Evolutionary conservation across 129 eudicot species (phyloP).

Genomic region (Saussurea involucrata): DNA sequence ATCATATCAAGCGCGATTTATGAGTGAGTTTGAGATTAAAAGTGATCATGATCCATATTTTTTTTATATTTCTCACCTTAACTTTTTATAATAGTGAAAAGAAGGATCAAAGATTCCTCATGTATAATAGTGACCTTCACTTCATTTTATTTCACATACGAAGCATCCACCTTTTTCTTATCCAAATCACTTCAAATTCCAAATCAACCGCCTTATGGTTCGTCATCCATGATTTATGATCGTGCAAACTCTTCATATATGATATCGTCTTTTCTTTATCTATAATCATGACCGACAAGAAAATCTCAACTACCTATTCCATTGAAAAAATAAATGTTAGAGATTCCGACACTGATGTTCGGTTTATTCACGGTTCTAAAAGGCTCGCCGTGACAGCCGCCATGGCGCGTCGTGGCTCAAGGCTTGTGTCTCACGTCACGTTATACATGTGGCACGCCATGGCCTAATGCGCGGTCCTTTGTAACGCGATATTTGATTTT

Average conservation of each 20-base stretch:
- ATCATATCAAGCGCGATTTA: too few species aligned
- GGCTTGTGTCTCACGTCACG: too few species aligned
- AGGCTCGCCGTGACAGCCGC: too few species aligned
- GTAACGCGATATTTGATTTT: too few species aligned
- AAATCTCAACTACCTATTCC: not conserved
- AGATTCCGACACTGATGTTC: not conserved
- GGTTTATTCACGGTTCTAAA: too few species aligned
- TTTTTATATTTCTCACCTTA: too few species aligned
- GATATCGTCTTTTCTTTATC: not conserved
- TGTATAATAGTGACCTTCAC: not conserved
- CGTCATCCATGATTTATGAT: not conserved
- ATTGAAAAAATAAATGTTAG: not conserved
- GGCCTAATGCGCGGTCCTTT: too few species aligned
- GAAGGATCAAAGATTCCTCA: not conserved
- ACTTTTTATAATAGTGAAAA: too few species aligned
- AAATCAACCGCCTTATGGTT: not conserved
- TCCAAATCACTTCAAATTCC: not conserved
- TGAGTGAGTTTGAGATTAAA: too few species aligned
- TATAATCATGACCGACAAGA: not conserved
- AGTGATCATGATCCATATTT: too few species aligned
- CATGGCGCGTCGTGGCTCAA: too few species aligned
- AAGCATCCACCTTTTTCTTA: not conserved
- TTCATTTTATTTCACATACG: not conserved
- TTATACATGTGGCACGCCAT: too few species aligned
- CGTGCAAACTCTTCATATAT: not conserved